Base-by-base conservation (phyloP, 805 yeast species). In the Zygosaccharomyces bisporus region DNA sequence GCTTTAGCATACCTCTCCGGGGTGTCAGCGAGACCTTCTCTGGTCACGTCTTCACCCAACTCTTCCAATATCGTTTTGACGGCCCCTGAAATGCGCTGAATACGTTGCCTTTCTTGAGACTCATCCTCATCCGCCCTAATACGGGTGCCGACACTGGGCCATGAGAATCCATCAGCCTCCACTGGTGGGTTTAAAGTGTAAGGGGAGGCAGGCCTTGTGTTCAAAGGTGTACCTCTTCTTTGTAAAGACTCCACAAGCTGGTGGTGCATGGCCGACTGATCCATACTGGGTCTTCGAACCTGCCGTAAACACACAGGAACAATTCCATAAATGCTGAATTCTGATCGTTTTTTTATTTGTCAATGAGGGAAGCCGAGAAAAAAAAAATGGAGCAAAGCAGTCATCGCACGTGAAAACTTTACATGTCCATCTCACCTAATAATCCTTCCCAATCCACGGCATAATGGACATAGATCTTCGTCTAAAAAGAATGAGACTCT, bases 1-100 rank as follows among this genome's bases (percentile, higher is more conserved):
- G 99, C 99, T 49, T 95, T 75, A 0, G 99, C 99, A 64, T 90
- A 93, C 52, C 99, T 71, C 58, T 87, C 91, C 1, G 99, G 99
- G 1, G 99, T 93, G 60, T 89, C 96, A 56, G 85, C 66, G 9
- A 93, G 69, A 1, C 99, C 99, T 61, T 89, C 96, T 53, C 99
- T 75, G 16, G 73, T 72, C 1, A 82, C 80, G 58, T 93, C 97
- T 66, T 93, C 99, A 24, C 99, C 99, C 25, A 93, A 69, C 62
- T 93, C 97, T 4, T 75, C 66, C 51, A 93, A 69, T 46, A 89
- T 82, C 10, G 81, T 75, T 35, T 55, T 58, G 4, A 91, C 95
- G 0, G 98, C 98, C 23, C 63, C 81, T 4, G 96, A 89, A 37
- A 91, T 91, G 48, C 96, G 76, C 35, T 65, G 51, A 54, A 86